Evolutionary conservation across 495 filamentous ascomycete genomes (phyloP), one percentile per base, ranked within the genome.

Genomic region (Aspergillus diversus): DNA sequence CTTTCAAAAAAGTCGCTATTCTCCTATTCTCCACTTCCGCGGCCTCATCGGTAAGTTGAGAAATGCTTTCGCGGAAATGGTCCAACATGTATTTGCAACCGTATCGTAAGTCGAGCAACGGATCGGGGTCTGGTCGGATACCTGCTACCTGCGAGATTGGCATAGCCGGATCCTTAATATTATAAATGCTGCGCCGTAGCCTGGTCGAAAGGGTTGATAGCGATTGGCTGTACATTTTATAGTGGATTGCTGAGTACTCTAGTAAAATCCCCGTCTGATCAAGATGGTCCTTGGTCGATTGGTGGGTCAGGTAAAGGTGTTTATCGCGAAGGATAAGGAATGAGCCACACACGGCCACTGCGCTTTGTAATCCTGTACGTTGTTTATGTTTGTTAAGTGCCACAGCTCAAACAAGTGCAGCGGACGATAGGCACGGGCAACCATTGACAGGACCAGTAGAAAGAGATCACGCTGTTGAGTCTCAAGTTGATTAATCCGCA

Each of bases 51-150:
- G 33, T n/a, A 11, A 11, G 42, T 17, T 7, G 12, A 13, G 43
- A 21, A 32, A 55, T 4, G n/a, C n/a, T n/a, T n/a, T n/a, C n/a
- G n/a, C n/a, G n/a, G 27, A 47, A 33, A 55, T 61, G 37, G 35
- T 61, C 59, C 5, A 61, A 2, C 50, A 35, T 55, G 17, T 61
- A 61, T 27, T 7, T 55, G 51, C 51, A 61, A 55, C 50, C 34
- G 34, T 55, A 61, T 48, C 37, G 51, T 4, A 61, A 12, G 33
- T 55, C 50, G 5, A 47, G 34, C 11, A 61, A 13, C 8, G 51
- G 59, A 31, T 61, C 35, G 55, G 33, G 33, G 3, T 48, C 16
- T 11, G 59, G 59, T 55, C 2, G 35, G 5, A 15, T 13, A 12
- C 17, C 27, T 53, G 37, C 35, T 61, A 46, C 55, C 39, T 55